Evolutionary conservation across 2,329 filamentous ascomycete species (phyloP), one percentile per base, ranked within the genome.

Genomic region (Canariomyces notabilis): DNA sequence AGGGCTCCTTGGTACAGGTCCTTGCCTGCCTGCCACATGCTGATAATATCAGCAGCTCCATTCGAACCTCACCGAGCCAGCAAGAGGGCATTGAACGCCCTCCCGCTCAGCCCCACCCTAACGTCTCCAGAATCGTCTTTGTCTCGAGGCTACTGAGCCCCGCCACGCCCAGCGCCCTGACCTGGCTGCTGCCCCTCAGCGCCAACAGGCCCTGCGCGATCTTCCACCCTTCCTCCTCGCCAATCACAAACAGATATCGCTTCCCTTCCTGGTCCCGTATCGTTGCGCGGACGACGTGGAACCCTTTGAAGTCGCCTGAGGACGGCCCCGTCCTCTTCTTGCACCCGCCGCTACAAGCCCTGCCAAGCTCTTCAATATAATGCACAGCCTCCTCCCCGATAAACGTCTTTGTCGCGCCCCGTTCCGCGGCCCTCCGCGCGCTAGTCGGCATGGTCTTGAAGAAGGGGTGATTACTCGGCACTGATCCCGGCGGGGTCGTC

Each of bases 221-320:
- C 72, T 86, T 86, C 82, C 82, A 85, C 21, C 74, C 75, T 61
- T 86, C 82, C 50, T 79, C 74, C 59, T 85, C 80, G 33, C 73
- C 70, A 26, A 85, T 66, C 8, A 85, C 73, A 59, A 85, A 85
- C 29, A 85, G 63, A 58, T 79, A 84, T 29, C 80, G 73, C 65
- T 82, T 83, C 35, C 79, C 79, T 50, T 84, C 81, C 54, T 82
- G 78, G 58, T 86, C 82, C 44, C 79, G 70, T 48, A 85, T 72
- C 12, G 75, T 82, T 18, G 80, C 82, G 41, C 82, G 75, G 46
- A 86, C 64, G 8, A 86, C 63, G 60, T 85, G 82, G 42, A 82
- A 62, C 42, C 77, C 76, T 52, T 72, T 76, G 46, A 66, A 63
- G 4, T 21, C 42, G 7, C 8, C 33, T 20, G 15, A 23, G 19